Evolutionary conservation across 345 rosid genomes (phyloP).

Genomic region (Clausena lansium): DNA sequence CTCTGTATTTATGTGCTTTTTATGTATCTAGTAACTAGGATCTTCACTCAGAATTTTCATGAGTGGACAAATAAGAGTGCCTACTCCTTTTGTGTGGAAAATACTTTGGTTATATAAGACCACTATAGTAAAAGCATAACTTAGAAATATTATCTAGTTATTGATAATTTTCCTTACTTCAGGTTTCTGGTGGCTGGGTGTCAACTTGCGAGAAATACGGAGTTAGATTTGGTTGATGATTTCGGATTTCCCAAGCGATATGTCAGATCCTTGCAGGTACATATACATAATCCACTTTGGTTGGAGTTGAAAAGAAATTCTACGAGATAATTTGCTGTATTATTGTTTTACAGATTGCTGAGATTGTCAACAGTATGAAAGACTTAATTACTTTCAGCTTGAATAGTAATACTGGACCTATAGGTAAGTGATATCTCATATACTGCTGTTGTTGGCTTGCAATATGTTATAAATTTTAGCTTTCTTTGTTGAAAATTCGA

Average conservation of each 20-base stretch:
- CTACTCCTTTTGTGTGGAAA: not conserved
- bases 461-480: not conserved
- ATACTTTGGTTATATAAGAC: not conserved
- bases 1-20: not conserved
- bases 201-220: conserved; percentile 5
- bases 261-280: conserved; percentile 11
- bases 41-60: not conserved
- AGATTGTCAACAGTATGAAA: conserved; percentile 18
- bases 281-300: not conserved
- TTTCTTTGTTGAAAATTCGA: not conserved
- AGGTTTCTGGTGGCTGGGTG: conserved; percentile 23
- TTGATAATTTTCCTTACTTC: not conserved
- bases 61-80: not conserved
- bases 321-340: not conserved
- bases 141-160: not conserved
- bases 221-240: conserved; percentile 9
- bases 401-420: conserved; percentile 21
- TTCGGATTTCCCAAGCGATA: conserved; percentile 18
- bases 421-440: conserved; percentile 2
- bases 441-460: not conserved
- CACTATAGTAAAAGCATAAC: not conserved
- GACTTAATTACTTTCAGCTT: conserved; percentile 21
- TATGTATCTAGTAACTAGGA: not conserved
- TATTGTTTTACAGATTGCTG: conserved; percentile 18
- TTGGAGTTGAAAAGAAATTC: not conserved